Evolutionary conservation across 2,329 filamentous ascomycete genomes (phyloP), one percentile per base, ranked within the genome.

Genomic region (Fusarium cicatricum): DNA sequence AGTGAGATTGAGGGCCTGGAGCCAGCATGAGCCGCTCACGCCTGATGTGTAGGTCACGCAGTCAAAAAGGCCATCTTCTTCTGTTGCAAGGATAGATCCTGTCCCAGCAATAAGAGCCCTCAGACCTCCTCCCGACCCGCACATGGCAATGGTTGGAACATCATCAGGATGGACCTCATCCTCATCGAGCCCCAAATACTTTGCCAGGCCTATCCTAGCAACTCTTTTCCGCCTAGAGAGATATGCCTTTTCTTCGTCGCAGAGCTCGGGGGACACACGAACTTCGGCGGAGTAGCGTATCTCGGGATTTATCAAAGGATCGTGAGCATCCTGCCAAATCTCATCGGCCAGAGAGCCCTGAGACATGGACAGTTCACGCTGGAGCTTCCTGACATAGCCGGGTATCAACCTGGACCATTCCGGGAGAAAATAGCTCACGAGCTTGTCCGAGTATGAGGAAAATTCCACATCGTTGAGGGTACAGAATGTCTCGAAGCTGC

Each of bases 11-110:
- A 99, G 81, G 0, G 90, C 82, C 72, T 98, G 94, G 6, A 98
- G 82, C 95, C 95, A 99, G 74, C 95, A 98, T 61, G 91, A 96
- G 0, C 95, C 95, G 71, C 92, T 97, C 42, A 99, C 95, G 1
- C 95, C 95, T 5, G 94, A 92, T 1, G 92, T 96, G 70, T 99
- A 99, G 2, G 93, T 98, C 11, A 91, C 84, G 71, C 95, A 98
- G 74, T 97, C 93, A 72, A 97, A 96, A 0, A 99, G 79, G 0
- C 95, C 95, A 52, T 90, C 90, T 71, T 97, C 90, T 55, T 92
- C 86, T 0, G 92, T 84, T 3, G 92, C 93, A 10, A 95, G 80
- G 58, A 96, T 88, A 0, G 93, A 97, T 1, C 94, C 93, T 0
- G 92, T 88, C 4, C 94, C 93, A 2, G 95, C 93, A 15, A 98